Base-by-base conservation (phyloP, 2,329 filamentous ascomycete genomes). In the Lasiodiplodia sp. region DNA sequence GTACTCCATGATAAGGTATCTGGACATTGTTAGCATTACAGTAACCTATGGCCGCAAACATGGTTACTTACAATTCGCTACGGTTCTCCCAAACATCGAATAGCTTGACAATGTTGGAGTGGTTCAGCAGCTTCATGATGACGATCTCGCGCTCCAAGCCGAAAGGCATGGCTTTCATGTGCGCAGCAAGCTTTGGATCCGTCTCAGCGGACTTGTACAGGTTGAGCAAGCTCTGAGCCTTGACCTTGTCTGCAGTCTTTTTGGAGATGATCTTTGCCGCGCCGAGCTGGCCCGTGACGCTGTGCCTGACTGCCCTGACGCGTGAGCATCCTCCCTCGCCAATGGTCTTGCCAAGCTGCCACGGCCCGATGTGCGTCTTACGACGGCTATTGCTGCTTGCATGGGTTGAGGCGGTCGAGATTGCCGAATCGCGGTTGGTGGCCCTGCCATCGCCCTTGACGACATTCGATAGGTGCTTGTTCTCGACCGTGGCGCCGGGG, bases 41-140 rank as follows among this genome's bases (percentile, higher is more conserved):
- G 44, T 12, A n/a, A 18, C 3, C 8, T 21, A 25, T 52, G 16
- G 4, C 11, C 16, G 28, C 3, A 44, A n/a, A 6, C 4, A 34
- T 44, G 11, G 4, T 44, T 7, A 76, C 92, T 83, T 85, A 97
- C 92, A 99, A 90, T 80, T 99, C 94, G 68, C 93, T 92, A 25
- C 92, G 88, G 77, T 97, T 98, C 82, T 99, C 96, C 95, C 95
- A 99, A 37, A 99, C 95, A 81, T 99, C 96, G 77, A 95, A 96
- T 11, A 99, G 83, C 73, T 92, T 93, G 79, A 97, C 94, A 74
- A 98, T 95, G 78, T 98, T 96, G 6, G 91, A 92, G 80, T 99
- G 96, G 75, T 97, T 91, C 70, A 98, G 92, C 69, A 98, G 86
- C 82, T 97, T 98, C 87, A 99, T 93, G 74, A 99, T 96, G 38